Evolutionary conservation across 2,329 filamentous ascomycete genomes (phyloP).

Genomic region (Clonostachys rosea): DNA sequence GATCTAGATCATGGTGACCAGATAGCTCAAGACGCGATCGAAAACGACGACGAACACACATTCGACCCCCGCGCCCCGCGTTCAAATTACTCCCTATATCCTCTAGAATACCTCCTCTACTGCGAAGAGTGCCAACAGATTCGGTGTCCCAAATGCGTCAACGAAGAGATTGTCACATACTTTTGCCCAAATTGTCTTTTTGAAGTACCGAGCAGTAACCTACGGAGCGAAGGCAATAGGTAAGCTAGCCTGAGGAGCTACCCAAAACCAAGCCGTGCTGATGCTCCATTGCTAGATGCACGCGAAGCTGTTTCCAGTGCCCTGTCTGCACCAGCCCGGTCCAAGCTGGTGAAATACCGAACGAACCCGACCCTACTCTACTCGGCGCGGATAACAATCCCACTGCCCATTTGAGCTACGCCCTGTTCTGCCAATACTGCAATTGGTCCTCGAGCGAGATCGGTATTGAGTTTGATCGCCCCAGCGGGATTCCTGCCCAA

Average conservation of each 20-base stretch:
- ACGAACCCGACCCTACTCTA: constrained; percentile 33
- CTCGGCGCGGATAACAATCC: constrained; percentile 31
- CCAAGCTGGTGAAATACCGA: constrained; percentile 66
- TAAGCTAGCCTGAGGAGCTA: constrained; percentile 30
- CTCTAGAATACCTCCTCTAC: constrained; percentile 89
- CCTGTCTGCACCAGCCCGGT: constrained; percentile 83
- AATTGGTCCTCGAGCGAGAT: constrained; percentile 90
- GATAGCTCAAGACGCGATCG: constrained; percentile 9
- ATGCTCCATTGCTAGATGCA: constrained; percentile 56
- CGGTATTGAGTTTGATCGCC: constrained; percentile 83
- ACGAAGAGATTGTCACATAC: constrained; percentile 91
- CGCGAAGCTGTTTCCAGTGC: constrained; percentile 92
- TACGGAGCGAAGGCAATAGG: constrained; percentile 92
- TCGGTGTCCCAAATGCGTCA: constrained; percentile 84
- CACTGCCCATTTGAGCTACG: constrained; percentile 50
- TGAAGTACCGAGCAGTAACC: constrained; percentile 88
- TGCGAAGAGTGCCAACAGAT: constrained; percentile 98
- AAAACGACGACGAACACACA: constrained; percentile 63
- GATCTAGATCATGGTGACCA: constrained; percentile 22
- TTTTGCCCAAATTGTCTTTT: constrained; percentile 95
- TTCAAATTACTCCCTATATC: constrained; percentile 88
- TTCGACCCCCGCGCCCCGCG: constrained; percentile 84
- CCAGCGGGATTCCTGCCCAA: constrained; percentile 80
- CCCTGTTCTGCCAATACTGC: constrained; percentile 85
- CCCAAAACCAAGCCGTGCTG: constrained; percentile 2